Evolutionary conservation across 345 rosid genomes (phyloP), one percentile per base, ranked within the genome.

Genomic region (Reutealis trisperma): DNA sequence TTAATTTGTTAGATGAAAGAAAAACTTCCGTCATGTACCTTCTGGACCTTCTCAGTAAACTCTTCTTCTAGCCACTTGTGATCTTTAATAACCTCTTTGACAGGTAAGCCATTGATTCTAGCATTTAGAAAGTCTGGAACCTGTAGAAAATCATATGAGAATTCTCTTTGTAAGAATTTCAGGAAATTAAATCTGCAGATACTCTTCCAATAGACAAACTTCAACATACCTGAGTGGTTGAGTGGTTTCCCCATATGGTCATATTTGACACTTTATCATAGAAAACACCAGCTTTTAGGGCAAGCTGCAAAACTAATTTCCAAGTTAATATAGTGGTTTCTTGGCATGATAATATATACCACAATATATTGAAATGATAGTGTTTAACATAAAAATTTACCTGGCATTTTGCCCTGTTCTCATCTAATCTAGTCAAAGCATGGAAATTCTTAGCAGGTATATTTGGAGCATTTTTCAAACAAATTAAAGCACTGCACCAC

Each of bases 161-260:
- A 54, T 32, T 49, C 71, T 64, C 13, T 66, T 55, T 25, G 66
- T 61, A 27, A 47, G 21, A 72, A 65, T 13, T 70, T 63, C 30
- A 13, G 15, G 11, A 47, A 75, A 27, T 58, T 59, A 27, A 76
- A 41, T 5, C 24, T 34, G 21, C 14, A 30, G 54, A 55, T 19
- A 24, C 22, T 19, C 24, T 45, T 14, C 15, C 34, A 51, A n/a
- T 14, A 25, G 25, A 32, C 65, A 77, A 68, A 79, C 34, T n/a
- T 51, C 70, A 51, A 14, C 44, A 68, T 61, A 95, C 98, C 99
- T 96, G 98, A 79, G 99, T 96, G 14, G 96, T 96, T 2, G 99
- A 96, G 86, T 96, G 99, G 81, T 96, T 96, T 74, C 99, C 99
- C 99, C 99, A 96, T 44, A 96, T 93, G 79, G 99, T 92, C 94